phyloP scores from a whole-genome alignment of 2,329 filamentous ascomycete genomes.

The Diaporthe sp. region DNA sequence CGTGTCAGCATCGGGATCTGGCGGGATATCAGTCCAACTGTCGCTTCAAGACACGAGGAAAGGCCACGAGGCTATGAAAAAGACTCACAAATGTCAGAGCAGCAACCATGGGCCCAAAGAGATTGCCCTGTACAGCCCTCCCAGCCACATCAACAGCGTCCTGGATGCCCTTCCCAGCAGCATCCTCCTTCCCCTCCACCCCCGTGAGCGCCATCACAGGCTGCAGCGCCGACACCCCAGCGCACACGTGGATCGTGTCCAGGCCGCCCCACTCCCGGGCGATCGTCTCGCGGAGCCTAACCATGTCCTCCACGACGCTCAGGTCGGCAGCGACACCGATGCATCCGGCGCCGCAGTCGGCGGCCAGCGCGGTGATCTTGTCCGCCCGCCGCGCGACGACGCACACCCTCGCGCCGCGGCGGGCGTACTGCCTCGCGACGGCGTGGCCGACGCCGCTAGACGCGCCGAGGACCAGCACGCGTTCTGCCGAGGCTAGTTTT shows the following conservation, averaged over 20 bases:
- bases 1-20: slow-evolving; percentile 49
- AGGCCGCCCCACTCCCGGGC: slow-evolving; percentile 48
- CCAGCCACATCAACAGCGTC: slow-evolving; percentile 44
- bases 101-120: slow-evolving; percentile 49
- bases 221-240: slow-evolving; percentile 52
- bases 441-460: slow-evolving; percentile 51
- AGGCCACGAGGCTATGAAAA: background rate
- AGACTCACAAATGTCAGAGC: slow-evolving; percentile 46
- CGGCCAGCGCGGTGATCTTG: slow-evolving; percentile 45
- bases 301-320: slow-evolving; percentile 47
- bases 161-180: slow-evolving; percentile 44
- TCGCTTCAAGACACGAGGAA: background rate
- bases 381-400: slow-evolving; percentile 49
- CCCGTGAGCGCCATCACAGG: slow-evolving; percentile 49
- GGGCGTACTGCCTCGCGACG: slow-evolving; percentile 47
- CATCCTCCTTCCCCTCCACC: slow-evolving; percentile 42
- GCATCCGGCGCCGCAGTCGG: slow-evolving; percentile 47
- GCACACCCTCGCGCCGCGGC: slow-evolving; percentile 48
- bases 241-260: slow-evolving; percentile 50
- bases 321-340: slow-evolving; percentile 49
- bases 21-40: background rate
- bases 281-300: slow-evolving; percentile 45
- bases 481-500: slow-evolving; percentile 42
- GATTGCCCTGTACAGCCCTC: slow-evolving; percentile 48
- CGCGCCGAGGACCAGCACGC: slow-evolving; percentile 51